Evolutionary conservation across 495 filamentous ascomycete genomes (phyloP), one percentile per base, ranked within the genome.

Genomic region (Mytilinidion resinicola): DNA sequence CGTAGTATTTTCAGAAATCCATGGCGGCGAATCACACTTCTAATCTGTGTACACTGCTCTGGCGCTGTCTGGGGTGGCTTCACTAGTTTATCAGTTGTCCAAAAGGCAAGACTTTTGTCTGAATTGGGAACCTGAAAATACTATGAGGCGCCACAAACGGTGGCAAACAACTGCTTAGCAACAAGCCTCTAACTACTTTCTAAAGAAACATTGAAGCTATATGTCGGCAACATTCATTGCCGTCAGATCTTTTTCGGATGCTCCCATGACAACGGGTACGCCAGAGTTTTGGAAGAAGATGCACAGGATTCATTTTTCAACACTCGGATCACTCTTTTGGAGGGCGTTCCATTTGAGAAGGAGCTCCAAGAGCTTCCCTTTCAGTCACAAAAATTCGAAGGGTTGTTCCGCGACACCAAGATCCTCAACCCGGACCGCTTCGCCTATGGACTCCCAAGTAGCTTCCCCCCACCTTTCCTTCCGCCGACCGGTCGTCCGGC

Each of bases 231-330:
- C 64, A 80, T 77, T 65, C 87, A 90, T 69, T 95, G 90, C 72
- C 87, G 86, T 63, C 88, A 91, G 59, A 84, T 95, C 42, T 73
- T 91, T 48, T 75, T 96, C 44, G 90, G 89, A 11, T 85, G 89
- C 59, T 87, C 86, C 19, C 85, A 89, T 59, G 86, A 91, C 69
- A 80, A 82, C 55, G 81, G 82, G 36, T 95, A 90, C 69, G 82
- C 80, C 21, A 77, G 82, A 1, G 79, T 86, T 55, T 71, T 96
- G n/a, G 82, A 85, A 63, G 77, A 89, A 59, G 76, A 84, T 41
- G 70, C 81, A 49, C 73, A 74, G 42, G 80, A 85, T 51, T 72
- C 73, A 4, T 69, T 77, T 38, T 77, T 79, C 35, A 73, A 76
- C 12, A 73, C 77, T n/a, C 78, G 81, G 5, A 76, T 95, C 35